Percentiles rank a stretch among this genome's conserved stretches.
phyloP scores from a whole-genome alignment of 331 rosid species.

The Ulmus americana region DNA sequence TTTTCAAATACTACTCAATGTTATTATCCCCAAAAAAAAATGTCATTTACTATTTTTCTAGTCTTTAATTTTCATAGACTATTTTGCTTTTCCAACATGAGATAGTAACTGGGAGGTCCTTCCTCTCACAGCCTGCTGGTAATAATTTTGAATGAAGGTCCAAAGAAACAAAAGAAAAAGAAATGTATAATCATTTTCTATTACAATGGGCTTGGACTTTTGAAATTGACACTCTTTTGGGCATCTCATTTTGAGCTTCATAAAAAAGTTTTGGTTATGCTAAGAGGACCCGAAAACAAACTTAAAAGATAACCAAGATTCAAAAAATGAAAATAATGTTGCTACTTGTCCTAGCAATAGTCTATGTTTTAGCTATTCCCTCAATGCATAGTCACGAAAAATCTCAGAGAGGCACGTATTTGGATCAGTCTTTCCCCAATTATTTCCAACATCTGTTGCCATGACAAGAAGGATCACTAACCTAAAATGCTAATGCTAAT shows the following conservation, averaged over 20 bases:
- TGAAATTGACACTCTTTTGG: conserved; percentile 9
- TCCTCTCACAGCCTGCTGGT: background rate
- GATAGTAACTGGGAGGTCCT: background rate
- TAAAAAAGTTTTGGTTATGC: background rate
- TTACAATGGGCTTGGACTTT: conserved; percentile 1
- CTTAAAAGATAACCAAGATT: too few relatives aligned
- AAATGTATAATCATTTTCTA: background rate
- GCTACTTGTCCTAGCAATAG: too few relatives aligned
- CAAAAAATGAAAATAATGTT: too few relatives aligned
- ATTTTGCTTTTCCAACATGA: background rate
- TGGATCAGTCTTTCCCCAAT: too few relatives aligned
- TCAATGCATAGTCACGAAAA: too few relatives aligned
- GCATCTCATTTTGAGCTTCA: background rate
- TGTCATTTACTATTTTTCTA: conserved; percentile 2
- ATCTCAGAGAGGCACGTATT: too few relatives aligned
- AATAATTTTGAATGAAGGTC: background rate
- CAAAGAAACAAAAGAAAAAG: background rate
- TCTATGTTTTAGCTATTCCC: too few relatives aligned
- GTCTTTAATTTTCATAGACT: background rate
- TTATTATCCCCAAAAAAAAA: background rate
- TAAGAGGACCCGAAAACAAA: too few relatives aligned
- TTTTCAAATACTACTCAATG: too few relatives aligned
- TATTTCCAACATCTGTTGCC: too few relatives aligned
- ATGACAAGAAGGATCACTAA: too few relatives aligned
- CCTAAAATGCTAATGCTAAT: too few relatives aligned